These are phyloP conservation scores for Aureobasidium leucospermi DNA, from an alignment of 2,329 filamentous ascomycete genomes.

Conservation along the genomic window DNA sequence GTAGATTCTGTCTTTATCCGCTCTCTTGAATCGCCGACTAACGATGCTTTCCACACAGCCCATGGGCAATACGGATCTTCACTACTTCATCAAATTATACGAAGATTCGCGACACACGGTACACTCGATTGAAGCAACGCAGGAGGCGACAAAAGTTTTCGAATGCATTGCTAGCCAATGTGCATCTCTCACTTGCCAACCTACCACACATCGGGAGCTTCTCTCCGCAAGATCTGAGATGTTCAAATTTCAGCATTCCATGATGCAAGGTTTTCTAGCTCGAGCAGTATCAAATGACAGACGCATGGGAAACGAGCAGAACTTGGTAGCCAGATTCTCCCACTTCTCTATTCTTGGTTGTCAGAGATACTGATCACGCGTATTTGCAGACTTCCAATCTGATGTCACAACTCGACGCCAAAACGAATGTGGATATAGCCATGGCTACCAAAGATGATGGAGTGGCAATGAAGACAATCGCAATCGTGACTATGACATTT, in stretches of 20 bases:
- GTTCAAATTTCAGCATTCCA: neutral
- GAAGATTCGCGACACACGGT: neutral
- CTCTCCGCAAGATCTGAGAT: neutral
- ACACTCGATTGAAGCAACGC: slow-evolving; percentile 2
- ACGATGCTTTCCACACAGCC: neutral
- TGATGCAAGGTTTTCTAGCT: neutral
- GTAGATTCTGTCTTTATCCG: neutral
- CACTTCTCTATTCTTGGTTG: neutral
- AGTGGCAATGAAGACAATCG: slow-evolving; percentile 34
- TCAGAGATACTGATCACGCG: neutral
- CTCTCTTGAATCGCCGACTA: neutral
- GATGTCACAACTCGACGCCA: slow-evolving; percentile 33
- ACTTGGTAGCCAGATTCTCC: neutral
- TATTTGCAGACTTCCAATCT: slow-evolving; percentile 27
- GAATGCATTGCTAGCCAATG: neutral
- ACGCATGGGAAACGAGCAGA: neutral
- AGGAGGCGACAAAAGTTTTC: neutral
- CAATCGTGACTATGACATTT: slow-evolving; percentile 32
- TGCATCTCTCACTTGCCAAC: neutral
- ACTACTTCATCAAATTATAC: neutral
- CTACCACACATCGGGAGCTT: neutral
- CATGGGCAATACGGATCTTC: neutral
- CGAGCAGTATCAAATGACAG: neutral
- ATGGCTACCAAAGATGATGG: slow-evolving; percentile 29
- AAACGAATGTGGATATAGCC: slow-evolving; percentile 5